Conservation (phyloP, 2,329 filamentous ascomycete species). For the Aspergillus brasiliensis region DNA sequence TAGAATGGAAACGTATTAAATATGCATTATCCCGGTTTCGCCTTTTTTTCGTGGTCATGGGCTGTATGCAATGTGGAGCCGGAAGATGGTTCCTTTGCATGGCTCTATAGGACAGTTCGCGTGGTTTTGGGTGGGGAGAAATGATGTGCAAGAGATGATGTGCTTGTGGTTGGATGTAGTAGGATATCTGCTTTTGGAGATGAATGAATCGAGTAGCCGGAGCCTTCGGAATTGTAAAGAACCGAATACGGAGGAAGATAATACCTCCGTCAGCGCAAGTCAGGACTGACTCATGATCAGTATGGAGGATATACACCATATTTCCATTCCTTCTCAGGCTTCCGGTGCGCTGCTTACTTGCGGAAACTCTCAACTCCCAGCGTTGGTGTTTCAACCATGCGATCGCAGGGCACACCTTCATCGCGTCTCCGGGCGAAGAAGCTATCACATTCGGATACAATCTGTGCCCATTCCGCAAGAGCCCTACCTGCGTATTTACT, state of each 20-base stretch:
- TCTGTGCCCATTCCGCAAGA: constrained; percentile 64
- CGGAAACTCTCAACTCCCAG: constrained; percentile 65
- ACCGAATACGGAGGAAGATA: not conserved
- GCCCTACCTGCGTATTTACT: constrained; percentile 65
- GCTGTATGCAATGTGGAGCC: not conserved
- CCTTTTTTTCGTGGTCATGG: not conserved
- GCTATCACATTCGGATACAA: constrained; percentile 64
- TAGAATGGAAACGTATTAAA: not conserved
- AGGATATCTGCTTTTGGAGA: not conserved
- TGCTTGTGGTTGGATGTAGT: not conserved
- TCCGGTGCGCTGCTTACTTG: constrained; percentile 33
- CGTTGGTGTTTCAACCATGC: constrained; percentile 62
- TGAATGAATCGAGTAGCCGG: not conserved
- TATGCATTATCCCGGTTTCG: not conserved
- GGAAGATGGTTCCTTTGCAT: not conserved
- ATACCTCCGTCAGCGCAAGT: not conserved
- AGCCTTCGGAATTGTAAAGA: not conserved
- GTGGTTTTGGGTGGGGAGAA: not conserved
- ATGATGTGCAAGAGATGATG: not conserved
- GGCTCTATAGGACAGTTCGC: not conserved
- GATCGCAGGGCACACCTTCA: constrained; percentile 62
- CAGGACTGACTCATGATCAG: not conserved
- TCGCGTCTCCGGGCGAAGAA: constrained; percentile 64
- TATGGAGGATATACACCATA: not conserved
- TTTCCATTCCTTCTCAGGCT: constrained; percentile 17